Percentiles rank a stretch among this genome's conserved stretches.
phyloP scores from a whole-genome alignment of 2,329 filamentous ascomycete species.

The Aspergillus sp. region DNA sequence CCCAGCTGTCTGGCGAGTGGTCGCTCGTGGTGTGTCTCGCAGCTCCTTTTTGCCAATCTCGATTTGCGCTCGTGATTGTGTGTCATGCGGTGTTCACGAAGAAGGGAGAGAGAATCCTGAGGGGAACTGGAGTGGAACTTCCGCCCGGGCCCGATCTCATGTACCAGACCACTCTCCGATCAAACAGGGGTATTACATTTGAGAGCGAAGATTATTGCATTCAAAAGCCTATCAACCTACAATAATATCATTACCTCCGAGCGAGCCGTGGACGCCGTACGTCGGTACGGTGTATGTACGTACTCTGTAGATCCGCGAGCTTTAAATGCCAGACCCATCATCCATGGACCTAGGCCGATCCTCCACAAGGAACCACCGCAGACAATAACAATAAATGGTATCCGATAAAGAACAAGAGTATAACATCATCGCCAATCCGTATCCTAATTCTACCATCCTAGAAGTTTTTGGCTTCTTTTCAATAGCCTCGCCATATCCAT shows the following conservation, averaged over 20 bases:
- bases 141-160: neutral
- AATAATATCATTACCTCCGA: neutral
- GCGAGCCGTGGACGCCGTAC: too few species aligned
- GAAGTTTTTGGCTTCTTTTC: too few species aligned
- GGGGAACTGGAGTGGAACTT: neutral
- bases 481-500: too few species aligned
- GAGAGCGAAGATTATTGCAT: neutral
- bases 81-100: neutral
- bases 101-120: neutral
- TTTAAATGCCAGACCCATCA: neutral
- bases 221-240: neutral
- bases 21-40: neutral
- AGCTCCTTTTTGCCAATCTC: neutral
- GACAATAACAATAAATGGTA: too few species aligned
- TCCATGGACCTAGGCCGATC: slow-evolving; percentile 3
- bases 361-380: neutral
- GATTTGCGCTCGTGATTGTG: neutral
- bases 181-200: neutral
- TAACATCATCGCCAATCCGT: too few species aligned
- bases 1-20: neutral
- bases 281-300: too few species aligned
- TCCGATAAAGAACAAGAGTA: too few species aligned
- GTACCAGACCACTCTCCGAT: neutral
- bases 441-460: too few species aligned
- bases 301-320: neutral